Evolutionary conservation across 169 alveolate species (phyloP), one percentile per base, ranked within the genome.

Genomic region (Cryptosporidium tyzzeri): DNA sequence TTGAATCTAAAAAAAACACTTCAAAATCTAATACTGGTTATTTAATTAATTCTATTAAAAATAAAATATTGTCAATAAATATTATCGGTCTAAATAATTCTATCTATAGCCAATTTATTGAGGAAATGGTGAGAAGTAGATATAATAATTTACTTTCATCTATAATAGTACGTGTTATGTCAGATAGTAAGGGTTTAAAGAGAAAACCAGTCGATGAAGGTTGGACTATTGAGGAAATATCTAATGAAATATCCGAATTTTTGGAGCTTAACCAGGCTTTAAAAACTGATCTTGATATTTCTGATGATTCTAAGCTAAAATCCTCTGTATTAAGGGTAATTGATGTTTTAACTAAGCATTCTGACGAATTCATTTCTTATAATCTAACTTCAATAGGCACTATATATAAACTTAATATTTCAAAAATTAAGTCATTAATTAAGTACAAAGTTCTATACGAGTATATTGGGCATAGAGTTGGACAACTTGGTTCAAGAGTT

Each of bases 211-310:
- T 37, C 10, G 89, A 80, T 18, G 51, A 80, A 21, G 75, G 73
- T 16, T 80, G 89, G 89, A 80, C 89, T 35, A 59, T 80, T 14
- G 89, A 80, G 31, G 89, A 80, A 62, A 62, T 80, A 80, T 61
- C 35, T 12, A 62, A 59, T 39, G 75, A 65, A 44, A 62, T 80
- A 26, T 61, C 33, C 8, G 89, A 80, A 7, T 26, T 59, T n/a
- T 6, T 80, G 18, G 65, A 80, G 7, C 67, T 62, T 29, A 44
- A 80, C 23, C 73, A 33, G 41, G 23, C n/a, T 16, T 14, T 80
- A 33, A 80, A 80, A 62, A 48, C 31, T 2, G 80, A 80, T 3
- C 41, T 80, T 29, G 89, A 62, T 44, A 39, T 59, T 67, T 16
- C 26, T 12, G 89, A 80, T 26, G 71, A 73, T 3, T 73, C 86